A percentile compares a stretch with the other conserved stretches of the same genome.
Evolutionary conservation across 768 basidiomycete genomes (phyloP).

Genomic region (Royoungia palumana): DNA sequence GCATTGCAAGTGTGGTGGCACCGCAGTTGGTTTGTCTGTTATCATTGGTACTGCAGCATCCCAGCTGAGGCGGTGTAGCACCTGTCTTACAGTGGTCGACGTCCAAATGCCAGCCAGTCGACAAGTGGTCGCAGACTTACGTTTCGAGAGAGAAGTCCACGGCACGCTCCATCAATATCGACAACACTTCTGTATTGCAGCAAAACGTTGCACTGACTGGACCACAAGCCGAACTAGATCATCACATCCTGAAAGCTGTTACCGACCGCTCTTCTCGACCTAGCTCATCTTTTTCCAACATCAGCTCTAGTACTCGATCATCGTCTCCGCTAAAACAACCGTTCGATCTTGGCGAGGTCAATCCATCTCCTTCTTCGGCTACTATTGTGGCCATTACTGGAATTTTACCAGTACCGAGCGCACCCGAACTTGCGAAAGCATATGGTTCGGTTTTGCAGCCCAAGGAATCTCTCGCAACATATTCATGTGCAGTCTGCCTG

Average conservation of each 20-base stretch:
- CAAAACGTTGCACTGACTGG: constrained; percentile 8
- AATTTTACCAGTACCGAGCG: constrained; percentile 58
- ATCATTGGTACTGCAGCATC: neutral
- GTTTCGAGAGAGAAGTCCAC: constrained; percentile 55
- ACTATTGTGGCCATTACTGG: constrained; percentile 53
- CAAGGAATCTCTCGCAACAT: constrained; percentile 65
- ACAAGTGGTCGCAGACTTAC: constrained; percentile 81
- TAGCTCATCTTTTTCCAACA: constrained; percentile 50
- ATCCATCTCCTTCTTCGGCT: constrained; percentile 31
- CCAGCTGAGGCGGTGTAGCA: constrained; percentile 40
- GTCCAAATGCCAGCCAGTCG: constrained; percentile 43
- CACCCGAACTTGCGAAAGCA: constrained; percentile 70
- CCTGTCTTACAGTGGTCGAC: constrained; percentile 64
- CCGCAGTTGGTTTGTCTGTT: constrained; percentile 63
- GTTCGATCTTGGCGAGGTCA: constrained; percentile 17
- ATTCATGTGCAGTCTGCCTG: constrained; percentile 65
- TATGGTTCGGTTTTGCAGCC: constrained; percentile 84
- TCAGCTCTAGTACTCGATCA: constrained; percentile 52
- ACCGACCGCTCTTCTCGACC: constrained; percentile 51
- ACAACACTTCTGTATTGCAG: constrained; percentile 9
- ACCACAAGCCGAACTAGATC: constrained; percentile 3
- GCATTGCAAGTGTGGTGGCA: constrained; percentile 80
- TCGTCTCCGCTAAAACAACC: constrained; percentile 54
- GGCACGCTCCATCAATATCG: constrained; percentile 28
- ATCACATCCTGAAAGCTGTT: neutral